Evolutionary conservation across 805 yeast species (phyloP).

Genomic region (Sugiyamaella marilandica): DNA sequence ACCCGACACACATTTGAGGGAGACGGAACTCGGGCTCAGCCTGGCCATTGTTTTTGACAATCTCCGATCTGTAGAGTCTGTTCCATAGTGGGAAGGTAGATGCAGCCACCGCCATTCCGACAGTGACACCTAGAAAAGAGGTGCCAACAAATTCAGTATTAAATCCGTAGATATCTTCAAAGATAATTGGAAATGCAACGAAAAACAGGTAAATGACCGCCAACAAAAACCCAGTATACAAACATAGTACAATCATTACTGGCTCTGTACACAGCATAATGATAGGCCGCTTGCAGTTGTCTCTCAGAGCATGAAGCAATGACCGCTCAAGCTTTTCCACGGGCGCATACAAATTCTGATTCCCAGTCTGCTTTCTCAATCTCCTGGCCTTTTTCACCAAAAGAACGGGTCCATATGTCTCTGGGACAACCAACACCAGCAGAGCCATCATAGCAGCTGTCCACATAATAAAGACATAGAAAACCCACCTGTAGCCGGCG

Average conservation of each 20-base stretch:
- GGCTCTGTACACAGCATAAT: conserved; percentile 46
- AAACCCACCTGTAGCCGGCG: conserved; percentile 67
- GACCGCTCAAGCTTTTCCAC: conserved; percentile 30
- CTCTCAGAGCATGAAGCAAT: conserved; percentile 6
- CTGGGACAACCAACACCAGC: conserved; percentile 50
- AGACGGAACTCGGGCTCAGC: conserved; percentile 47
- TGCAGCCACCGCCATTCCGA: conserved; percentile 64
- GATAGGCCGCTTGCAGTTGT: conserved; percentile 51
- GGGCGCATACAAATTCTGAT: conserved; percentile 38
- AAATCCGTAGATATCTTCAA: conserved; percentile 45
- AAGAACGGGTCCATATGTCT: conserved; percentile 79
- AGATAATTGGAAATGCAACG: conserved; percentile 55
- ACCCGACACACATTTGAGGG: conserved; percentile 47
- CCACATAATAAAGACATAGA: conserved; percentile 55
- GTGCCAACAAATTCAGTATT: conserved; percentile 49
- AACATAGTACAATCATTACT: conserved; percentile 50
- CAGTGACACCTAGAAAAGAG: conserved; percentile 56
- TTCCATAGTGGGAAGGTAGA: conserved; percentile 11
- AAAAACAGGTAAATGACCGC: conserved; percentile 58
- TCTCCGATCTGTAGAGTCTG: conserved; percentile 36
- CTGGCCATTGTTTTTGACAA: conserved; percentile 39
- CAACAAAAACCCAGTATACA: conserved; percentile 52
- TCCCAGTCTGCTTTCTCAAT: conserved; percentile 45
- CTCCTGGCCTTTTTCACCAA: conserved; percentile 59
- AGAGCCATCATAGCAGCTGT: conserved; percentile 50